A percentile compares a stretch with the other conserved stretches of the same genome.
phyloP scores from a whole-genome alignment of 2,329 filamentous ascomycete genomes.

The Epichloe sylvatica region DNA sequence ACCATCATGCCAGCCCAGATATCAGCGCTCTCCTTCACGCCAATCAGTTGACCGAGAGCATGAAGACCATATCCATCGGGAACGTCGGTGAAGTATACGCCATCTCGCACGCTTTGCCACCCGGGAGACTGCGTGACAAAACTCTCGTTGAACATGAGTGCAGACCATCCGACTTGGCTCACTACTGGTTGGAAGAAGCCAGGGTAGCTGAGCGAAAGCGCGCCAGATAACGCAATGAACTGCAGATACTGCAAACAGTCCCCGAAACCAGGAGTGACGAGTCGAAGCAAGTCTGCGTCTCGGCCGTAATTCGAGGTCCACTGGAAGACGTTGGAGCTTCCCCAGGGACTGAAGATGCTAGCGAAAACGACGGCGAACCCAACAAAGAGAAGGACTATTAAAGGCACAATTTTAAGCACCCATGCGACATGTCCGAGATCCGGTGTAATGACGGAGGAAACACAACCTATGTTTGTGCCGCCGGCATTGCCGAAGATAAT shows the following conservation, averaged over 20 bases:
- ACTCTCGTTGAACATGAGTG: constrained; percentile 85
- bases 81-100: constrained; percentile 70
- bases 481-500: constrained; percentile 59
- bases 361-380: constrained; percentile 73
- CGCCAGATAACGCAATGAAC: constrained; percentile 78
- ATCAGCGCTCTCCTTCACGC: constrained; percentile 61
- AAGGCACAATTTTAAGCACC: constrained; percentile 61
- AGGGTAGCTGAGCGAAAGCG: constrained; percentile 74
- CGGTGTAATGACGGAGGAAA: constrained; percentile 72
- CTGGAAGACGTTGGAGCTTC: constrained; percentile 74
- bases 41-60: constrained; percentile 64
- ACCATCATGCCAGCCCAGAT: constrained; percentile 92
- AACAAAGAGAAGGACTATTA: constrained; percentile 64
- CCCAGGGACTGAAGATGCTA: constrained; percentile 86
- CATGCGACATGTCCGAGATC: constrained; percentile 59
- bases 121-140: constrained; percentile 58
- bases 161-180: constrained; percentile 78
- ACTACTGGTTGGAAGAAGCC: constrained; percentile 88
- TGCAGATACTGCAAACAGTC: constrained; percentile 97
- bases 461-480: constrained; percentile 57
- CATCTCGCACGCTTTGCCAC: constrained; percentile 58
- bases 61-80: constrained; percentile 77
- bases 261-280: constrained; percentile 91
- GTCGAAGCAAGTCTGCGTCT: constrained; percentile 76
- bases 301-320: constrained; percentile 98